Base-by-base conservation (phyloP, 176 grass and related monocot species). In the Pontederia paniculata region DNA sequence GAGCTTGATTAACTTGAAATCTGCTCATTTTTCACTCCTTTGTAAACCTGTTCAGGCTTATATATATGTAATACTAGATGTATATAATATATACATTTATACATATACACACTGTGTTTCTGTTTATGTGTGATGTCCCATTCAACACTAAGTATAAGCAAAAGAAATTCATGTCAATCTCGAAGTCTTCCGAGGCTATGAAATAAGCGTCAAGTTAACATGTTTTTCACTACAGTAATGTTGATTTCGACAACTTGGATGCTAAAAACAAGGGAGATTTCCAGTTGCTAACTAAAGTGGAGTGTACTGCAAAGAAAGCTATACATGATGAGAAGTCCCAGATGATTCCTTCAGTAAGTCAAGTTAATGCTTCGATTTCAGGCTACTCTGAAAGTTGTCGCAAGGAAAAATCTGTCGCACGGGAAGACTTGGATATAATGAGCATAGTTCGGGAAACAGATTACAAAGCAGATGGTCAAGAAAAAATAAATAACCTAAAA, bases 401-500 rank as follows among this genome's bases (percentile, higher is more conserved):
- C 25, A 44, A 45, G 65, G 63, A 53, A 50, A 75, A 76, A 66
- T 54, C 60, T 76, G 18, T 54, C 13, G 9, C 52, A 68, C 42
- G 63, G 50, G 68, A 73, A 18, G 75, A 78, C 81, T 49, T 68
- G 57, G 82, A 90, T 87, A 88, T 97, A 75, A 84, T 90, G 91
- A 90, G 68, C 65, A 87, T 97, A 55, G 77, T 97, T 55, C 77
- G 77, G 70, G 77, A 73, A 74, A 62, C 68, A 18, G 60, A 63
- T 53, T 63, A 76, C 58, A 81, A 17, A 80, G 70, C 80, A 72
- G 73, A 65, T 75, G 74, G 77, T 64, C 76, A 75, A 83, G 77
- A 52, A 65, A 18, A 65, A 15, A 78, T 66, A 50, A 76, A 70
- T 9, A 76, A 66, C 71, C 64, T 72, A 64, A 81, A 74, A 31